A percentile compares a stretch with the other conserved stretches of the same genome.
Evolutionary conservation across 1,139 yeast species (phyloP).

Genomic region (Debaryomyces fabryi): DNA sequence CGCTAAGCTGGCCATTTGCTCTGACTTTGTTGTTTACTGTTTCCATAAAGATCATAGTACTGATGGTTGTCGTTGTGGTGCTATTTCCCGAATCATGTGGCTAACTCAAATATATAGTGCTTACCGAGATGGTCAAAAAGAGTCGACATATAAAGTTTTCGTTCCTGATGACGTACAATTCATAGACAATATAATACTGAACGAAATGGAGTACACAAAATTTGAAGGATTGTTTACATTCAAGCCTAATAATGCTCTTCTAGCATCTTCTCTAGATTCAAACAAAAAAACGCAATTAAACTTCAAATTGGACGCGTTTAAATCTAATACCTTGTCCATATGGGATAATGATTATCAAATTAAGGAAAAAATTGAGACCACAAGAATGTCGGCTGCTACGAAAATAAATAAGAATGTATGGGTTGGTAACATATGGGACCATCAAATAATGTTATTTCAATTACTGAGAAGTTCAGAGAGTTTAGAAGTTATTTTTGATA

Average conservation of each 20-base stretch:
- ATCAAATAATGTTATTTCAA: conserved; percentile 37
- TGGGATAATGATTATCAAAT: conserved; percentile 77
- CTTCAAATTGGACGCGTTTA: conserved; percentile 17
- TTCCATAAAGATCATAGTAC: conserved; percentile 39
- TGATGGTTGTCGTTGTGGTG: conserved; percentile 34
- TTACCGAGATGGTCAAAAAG: conserved; percentile 12
- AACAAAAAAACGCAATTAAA: conserved; percentile 24
- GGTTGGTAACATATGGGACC: conserved; percentile 74
- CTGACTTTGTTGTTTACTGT: conserved; percentile 69
- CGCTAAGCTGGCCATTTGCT: conserved; percentile 64
- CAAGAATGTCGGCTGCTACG: conserved; percentile 83
- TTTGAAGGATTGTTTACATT: conserved; percentile 6
- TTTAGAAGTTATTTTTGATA: conserved; percentile 15
- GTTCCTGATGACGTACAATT: conserved; percentile 10
- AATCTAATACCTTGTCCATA: conserved; percentile 30
- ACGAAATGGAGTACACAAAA: background rate
- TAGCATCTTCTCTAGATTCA: conserved; percentile 8
- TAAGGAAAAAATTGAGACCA: conserved; percentile 79
- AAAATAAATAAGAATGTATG: conserved; percentile 59
- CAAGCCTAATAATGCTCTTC: conserved; percentile 6
- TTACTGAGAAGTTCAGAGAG: conserved; percentile 13
- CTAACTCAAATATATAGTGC: conserved; percentile 53
- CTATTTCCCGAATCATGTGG: conserved; percentile 53
- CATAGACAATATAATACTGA: background rate
- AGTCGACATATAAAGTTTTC: conserved; percentile 20